Conservation (phyloP, 768 basidiomycete species). For the Boletus edulis region DNA sequence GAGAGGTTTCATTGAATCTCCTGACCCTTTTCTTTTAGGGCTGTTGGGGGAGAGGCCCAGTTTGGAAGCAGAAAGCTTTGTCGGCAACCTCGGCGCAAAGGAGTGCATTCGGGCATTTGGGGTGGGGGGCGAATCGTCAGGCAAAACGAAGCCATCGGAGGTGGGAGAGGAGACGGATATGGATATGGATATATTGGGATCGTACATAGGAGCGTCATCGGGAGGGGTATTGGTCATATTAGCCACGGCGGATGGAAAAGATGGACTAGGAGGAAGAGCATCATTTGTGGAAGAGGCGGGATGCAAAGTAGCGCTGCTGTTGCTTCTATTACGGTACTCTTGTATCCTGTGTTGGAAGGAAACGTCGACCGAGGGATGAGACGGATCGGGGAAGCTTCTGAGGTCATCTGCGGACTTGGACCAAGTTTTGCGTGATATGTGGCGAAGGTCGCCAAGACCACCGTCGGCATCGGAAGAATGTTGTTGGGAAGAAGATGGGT, state of each 20-base stretch:
- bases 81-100: constrained; percentile 69
- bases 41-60: constrained; percentile 43
- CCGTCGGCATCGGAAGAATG: constrained; percentile 29
- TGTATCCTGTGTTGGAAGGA: constrained; percentile 60
- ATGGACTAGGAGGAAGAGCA: constrained; percentile 29
- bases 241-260: constrained; percentile 39
- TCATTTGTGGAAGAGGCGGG: constrained; percentile 34
- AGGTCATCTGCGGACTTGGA: constrained; percentile 81
- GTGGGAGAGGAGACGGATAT: constrained; percentile 48
- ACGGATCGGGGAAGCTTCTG: constrained; percentile 45
- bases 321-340: constrained; percentile 62
- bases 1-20: constrained; percentile 27
- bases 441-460: constrained; percentile 64
- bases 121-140: constrained; percentile 38
- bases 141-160: constrained; percentile 33
- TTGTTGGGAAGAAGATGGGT: constrained; percentile 32
- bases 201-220: constrained; percentile 19
- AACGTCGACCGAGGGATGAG: constrained; percentile 38
- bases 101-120: constrained; percentile 64
- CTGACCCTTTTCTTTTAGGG: constrained; percentile 58
- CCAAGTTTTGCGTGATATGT: constrained; percentile 71
- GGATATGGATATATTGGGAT: constrained; percentile 45
- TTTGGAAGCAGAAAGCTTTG: constrained; percentile 60
- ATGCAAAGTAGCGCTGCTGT: constrained; percentile 50
- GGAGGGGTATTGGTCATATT: constrained; percentile 21